Evolutionary conservation across 2,329 filamentous ascomycete species (phyloP).

Genomic region (Exophiala lecanii-corni): DNA sequence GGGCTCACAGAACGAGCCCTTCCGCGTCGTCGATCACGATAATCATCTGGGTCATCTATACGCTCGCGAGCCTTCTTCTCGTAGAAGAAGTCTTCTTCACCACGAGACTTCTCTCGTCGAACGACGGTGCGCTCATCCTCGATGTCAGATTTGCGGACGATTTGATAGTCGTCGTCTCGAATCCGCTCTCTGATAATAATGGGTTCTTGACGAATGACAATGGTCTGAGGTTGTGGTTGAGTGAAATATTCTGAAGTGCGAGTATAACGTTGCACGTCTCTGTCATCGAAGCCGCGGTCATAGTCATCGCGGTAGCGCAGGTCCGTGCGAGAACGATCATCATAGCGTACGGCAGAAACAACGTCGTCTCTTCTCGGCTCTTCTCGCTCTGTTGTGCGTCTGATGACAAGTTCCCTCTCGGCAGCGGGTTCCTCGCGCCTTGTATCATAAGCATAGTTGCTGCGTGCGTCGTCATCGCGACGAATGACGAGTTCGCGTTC

Average conservation of each 20-base stretch:
- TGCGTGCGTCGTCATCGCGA: slow-evolving; percentile 20
- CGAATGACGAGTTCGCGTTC: slow-evolving; percentile 24
- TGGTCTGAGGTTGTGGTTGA: slow-evolving; percentile 43
- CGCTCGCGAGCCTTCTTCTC: slow-evolving; percentile 27
- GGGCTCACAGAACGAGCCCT: slow-evolving; percentile 51
- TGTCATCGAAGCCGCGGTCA: slow-evolving; percentile 35
- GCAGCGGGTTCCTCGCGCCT: slow-evolving; percentile 31
- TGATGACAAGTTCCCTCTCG: slow-evolving; percentile 42
- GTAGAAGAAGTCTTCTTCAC: slow-evolving; percentile 29
- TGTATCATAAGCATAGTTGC: slow-evolving; percentile 32
- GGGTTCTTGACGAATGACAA: slow-evolving; percentile 51
- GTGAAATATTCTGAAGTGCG: slow-evolving; percentile 51
- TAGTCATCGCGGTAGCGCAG: slow-evolving; percentile 41
- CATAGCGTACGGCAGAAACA: slow-evolving; percentile 28
- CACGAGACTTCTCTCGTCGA: slow-evolving; percentile 30
- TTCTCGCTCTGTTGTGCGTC: slow-evolving; percentile 43
- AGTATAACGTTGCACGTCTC: slow-evolving; percentile 48
- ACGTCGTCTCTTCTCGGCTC: slow-evolving; percentile 48
- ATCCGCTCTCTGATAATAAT: slow-evolving; percentile 53
- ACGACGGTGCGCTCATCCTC: slow-evolving; percentile 41
- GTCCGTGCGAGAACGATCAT: slow-evolving; percentile 34
- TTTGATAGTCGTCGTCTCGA: slow-evolving; percentile 55
- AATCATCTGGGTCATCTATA: slow-evolving; percentile 47
- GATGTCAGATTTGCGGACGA: slow-evolving; percentile 55
- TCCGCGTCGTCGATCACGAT: slow-evolving; percentile 55